phyloP scores from a whole-genome alignment of 441 rosid genomes.

The Bocquillonia castaneifolia region DNA sequence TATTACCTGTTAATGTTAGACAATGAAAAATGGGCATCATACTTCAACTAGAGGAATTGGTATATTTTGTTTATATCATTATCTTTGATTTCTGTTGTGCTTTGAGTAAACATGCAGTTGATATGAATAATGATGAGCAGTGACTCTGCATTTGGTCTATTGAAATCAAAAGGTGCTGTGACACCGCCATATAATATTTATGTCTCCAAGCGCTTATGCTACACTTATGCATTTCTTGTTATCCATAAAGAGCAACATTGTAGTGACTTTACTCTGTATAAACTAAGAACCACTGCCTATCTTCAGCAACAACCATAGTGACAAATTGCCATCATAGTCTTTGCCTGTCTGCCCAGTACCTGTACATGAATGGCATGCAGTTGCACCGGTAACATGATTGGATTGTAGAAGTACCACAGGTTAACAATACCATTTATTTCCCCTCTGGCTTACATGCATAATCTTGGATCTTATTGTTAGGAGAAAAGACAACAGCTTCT shows the following conservation, averaged over 20 bases:
- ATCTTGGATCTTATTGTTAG: slow-evolving; percentile 33
- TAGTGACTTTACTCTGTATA: neutral
- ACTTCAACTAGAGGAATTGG: too few species aligned
- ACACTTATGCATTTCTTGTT: neutral
- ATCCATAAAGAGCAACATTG: neutral
- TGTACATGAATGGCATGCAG: neutral
- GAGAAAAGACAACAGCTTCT: slow-evolving; percentile 91
- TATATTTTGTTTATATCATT: neutral
- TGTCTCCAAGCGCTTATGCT: neutral
- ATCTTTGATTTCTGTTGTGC: neutral
- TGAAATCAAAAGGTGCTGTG: neutral
- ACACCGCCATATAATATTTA: neutral
- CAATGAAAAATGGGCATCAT: too few species aligned
- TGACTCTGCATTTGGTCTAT: neutral
- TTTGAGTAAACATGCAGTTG: neutral
- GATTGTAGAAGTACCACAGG: slow-evolving; percentile 2
- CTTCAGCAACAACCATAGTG: neutral
- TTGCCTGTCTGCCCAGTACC: neutral
- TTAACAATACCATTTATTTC: neutral
- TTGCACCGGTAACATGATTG: neutral
- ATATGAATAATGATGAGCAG: neutral
- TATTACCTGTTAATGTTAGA: neutral
- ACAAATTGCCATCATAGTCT: neutral
- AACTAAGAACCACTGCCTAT: neutral
- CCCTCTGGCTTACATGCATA: neutral